Evolutionary conservation across 1,139 yeast species (phyloP), one percentile per base, ranked within the genome.

Genomic region (Candida neerlandica): DNA sequence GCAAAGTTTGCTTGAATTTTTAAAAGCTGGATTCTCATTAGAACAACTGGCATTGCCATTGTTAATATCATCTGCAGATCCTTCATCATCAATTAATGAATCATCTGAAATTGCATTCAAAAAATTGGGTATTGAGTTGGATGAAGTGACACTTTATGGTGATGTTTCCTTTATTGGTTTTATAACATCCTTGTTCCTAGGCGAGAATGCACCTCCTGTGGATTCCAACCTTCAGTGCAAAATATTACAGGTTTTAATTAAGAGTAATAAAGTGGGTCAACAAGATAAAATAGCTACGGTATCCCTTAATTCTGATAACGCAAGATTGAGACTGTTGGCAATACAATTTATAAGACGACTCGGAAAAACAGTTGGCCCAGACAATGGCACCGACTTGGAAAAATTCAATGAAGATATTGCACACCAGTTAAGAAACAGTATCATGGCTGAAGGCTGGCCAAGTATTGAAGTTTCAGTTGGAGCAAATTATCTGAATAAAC

Each of bases 21-120:
- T 74, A 47, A 69, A 66, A 12, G 73, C 78, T 2, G 62, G 66
- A 2, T 79, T 85, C 51, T 53, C 66, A 3, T 70, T 73, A 21
- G 61, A 65, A 1, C 51, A 60, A 30, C 58, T 75, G 27, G 61
- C 73, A 0, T 55, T 78, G 3, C 79, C 85, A 1, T 67, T 85
- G 2, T 62, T 88, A n/a, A 70, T 87, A 29, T 96, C 89, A 0
- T 74, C 88, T 1, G 75, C 80, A 14, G 96, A 89, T 59, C 63
- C 80, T 0, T 75, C 80, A 10, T 77, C 87, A 0, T 64, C 73
- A 1, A 73, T 87, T 3, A 75, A 80, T 19, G 82, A 82, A 38
- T 58, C 70, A 0, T 82, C 88, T 0, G 78, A 78, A 3, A 73
- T 81, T 5, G 59, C 73, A 6, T 71, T 85, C 50, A 79, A 81